These are phyloP conservation scores for Scalesia atractyloides DNA, from an alignment of 129 eudicot genomes.

Conservation along the genomic window DNA sequence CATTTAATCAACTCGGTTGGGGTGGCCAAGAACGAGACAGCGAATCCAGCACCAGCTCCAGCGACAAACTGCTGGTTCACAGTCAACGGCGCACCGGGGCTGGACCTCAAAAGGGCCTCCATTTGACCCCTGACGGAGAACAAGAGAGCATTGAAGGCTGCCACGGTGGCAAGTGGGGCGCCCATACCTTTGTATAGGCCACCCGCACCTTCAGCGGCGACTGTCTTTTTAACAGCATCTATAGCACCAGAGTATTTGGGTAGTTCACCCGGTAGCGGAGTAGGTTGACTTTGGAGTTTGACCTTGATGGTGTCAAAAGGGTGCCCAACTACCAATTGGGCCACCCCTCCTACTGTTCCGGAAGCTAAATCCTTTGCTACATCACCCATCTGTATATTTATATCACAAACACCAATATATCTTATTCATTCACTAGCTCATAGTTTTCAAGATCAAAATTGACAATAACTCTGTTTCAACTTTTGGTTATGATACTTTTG, in stretches of 20 bases:
- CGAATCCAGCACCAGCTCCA: slow-evolving; percentile 95
- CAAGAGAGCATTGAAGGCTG: slow-evolving; percentile 91
- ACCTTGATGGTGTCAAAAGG: slow-evolving; percentile 97
- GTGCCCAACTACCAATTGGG: slow-evolving; percentile 84
- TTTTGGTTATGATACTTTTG: background rate
- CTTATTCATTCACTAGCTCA: background rate
- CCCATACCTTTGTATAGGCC: slow-evolving; percentile 98
- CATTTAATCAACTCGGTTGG: slow-evolving; percentile 94
- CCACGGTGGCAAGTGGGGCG: slow-evolving; percentile 98
- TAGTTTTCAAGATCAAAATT: background rate
- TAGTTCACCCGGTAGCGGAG: slow-evolving; percentile 79
- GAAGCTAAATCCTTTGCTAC: slow-evolving; percentile 84
- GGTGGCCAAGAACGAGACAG: slow-evolving; percentile 86
- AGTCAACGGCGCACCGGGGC: slow-evolving; percentile 73
- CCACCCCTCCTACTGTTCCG: slow-evolving; percentile 96
- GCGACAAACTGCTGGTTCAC: slow-evolving; percentile 74
- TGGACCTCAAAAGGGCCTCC: slow-evolving; percentile 74
- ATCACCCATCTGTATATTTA: slow-evolving; percentile 76
- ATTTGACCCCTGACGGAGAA: slow-evolving; percentile 88
- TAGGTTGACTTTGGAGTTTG: slow-evolving; percentile 96
- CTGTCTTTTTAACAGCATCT: slow-evolving; percentile 81
- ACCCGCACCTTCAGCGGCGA: slow-evolving; percentile 85
- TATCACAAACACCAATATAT: background rate
- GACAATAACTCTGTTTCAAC: background rate
- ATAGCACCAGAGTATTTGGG: slow-evolving; percentile 85